Percentiles rank a stretch among this genome's conserved stretches.
Conservation (phyloP, 495 filamentous ascomycete species). For the Penicillium odoratum region DNA sequence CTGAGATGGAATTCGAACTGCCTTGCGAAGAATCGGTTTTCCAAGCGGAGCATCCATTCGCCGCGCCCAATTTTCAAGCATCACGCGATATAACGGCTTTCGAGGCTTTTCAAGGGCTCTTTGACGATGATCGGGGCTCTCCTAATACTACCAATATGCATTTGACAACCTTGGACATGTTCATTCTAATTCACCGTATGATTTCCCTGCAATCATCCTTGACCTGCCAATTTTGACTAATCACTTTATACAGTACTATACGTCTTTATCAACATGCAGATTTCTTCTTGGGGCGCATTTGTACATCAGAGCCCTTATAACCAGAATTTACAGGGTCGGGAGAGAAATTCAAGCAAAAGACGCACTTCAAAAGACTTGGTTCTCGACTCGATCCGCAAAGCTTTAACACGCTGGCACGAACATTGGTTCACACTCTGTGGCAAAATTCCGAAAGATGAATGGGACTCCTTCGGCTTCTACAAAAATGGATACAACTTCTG, state of each 20-base stretch:
- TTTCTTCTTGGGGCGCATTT: conserved; percentile 39
- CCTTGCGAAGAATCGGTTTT: conserved; percentile 42
- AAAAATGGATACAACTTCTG: conserved; percentile 49
- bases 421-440: conserved; percentile 37
- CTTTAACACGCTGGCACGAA: conserved; percentile 40
- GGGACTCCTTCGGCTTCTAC: conserved; percentile 48
- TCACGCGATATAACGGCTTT: conserved; percentile 32
- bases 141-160: conserved; percentile 13
- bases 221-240: too few relatives aligned
- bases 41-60: conserved; percentile 39
- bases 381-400: conserved; percentile 32
- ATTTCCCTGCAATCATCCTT: too few relatives aligned
- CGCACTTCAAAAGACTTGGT: conserved; percentile 36
- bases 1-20: conserved; percentile 42
- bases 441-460: conserved; percentile 35
- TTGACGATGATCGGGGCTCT: conserved; percentile 18
- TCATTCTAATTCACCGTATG: conserved; percentile 47
- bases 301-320: conserved; percentile 4
- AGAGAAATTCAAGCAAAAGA: conserved; percentile 3
- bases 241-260: conserved; percentile 32
- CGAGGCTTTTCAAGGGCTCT: conserved; percentile 38
- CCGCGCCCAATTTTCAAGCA: conserved; percentile 36
- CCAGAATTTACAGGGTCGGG: too few relatives aligned
- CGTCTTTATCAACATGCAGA: conserved; percentile 47
- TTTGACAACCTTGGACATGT: conserved; percentile 43